These are phyloP conservation scores for Hapsidospora chrysogenum DNA, from an alignment of 495 filamentous ascomycete species.

Conservation along the genomic window DNA sequence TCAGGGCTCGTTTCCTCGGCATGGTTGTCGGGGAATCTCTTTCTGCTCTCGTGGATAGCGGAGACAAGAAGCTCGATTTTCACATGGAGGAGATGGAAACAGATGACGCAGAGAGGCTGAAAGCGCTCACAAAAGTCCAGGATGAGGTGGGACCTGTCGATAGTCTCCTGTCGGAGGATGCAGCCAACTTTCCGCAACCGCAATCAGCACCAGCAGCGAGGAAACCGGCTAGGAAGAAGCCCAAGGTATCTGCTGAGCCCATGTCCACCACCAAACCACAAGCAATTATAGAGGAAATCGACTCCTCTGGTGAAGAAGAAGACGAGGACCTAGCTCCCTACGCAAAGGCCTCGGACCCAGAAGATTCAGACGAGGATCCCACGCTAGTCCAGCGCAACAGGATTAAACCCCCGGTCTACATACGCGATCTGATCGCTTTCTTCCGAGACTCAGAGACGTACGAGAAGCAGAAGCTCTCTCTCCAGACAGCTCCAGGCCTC, in stretches of 20 bases:
- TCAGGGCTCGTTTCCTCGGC: conserved; percentile 63
- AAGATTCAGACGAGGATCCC: conserved; percentile 85
- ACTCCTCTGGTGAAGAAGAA: conserved; percentile 35
- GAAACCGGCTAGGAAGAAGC: conserved; percentile 7
- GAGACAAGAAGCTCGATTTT: conserved; percentile 59
- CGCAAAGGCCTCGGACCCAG: conserved; percentile 78
- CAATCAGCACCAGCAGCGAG: conserved; percentile 7
- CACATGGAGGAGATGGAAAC: conserved; percentile 62
- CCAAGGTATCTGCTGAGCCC: conserved; percentile 10
- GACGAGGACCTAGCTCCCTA: conserved; percentile 69
- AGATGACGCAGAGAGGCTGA: conserved; percentile 63
- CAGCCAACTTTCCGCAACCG: neutral
- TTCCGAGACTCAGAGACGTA: conserved; percentile 70
- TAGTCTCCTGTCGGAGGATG: conserved; percentile 16
- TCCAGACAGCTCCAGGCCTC: conserved; percentile 56
- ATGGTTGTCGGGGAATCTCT: conserved; percentile 78
- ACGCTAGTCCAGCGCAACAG: conserved; percentile 70
- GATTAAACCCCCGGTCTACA: conserved; percentile 76
- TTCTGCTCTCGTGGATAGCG: conserved; percentile 63
- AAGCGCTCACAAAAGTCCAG: conserved; percentile 39
- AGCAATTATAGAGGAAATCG: conserved; percentile 54
- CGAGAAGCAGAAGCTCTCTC: conserved; percentile 65
- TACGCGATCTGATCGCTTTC: conserved; percentile 66
- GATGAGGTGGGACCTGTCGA: conserved; percentile 49
- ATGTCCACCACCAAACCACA: conserved; percentile 11